These are phyloP conservation scores for Microbotryum lychnidis-dioicae DNA, from an alignment of 1,284 basidiomycete species.

Conservation along the genomic window DNA sequence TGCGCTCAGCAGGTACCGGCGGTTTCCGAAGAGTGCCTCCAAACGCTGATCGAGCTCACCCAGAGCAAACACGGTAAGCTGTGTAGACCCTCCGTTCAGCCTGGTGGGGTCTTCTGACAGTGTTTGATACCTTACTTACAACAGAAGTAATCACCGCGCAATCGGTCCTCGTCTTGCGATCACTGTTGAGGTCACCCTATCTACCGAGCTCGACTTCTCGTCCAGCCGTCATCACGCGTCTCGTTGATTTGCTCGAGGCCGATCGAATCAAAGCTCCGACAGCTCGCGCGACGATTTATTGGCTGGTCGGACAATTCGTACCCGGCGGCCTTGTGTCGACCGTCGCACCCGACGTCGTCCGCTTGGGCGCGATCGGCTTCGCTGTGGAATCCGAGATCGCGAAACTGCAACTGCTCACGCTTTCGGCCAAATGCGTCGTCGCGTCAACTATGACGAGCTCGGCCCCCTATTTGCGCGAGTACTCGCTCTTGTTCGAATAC, in stretches of 20 bases:
- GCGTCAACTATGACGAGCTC: conserved; percentile 50
- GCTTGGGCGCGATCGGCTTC: conserved; percentile 67
- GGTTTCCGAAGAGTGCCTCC: conserved; percentile 60
- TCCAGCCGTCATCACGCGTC: conserved; percentile 48
- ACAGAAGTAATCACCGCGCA: conserved; percentile 63
- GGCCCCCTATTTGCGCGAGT: conserved; percentile 7
- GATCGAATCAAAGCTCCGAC: conserved; percentile 63
- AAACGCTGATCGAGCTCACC: conserved; percentile 66
- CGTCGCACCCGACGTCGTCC: conserved; percentile 67
- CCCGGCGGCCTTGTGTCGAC: conserved; percentile 34
- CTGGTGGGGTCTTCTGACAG: not conserved
- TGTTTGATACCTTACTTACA: not conserved
- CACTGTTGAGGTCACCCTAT: conserved; percentile 56
- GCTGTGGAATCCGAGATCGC: conserved; percentile 51
- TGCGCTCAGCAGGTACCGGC: conserved; percentile 62
- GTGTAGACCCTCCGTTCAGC: not conserved
- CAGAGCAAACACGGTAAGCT: conserved; percentile 53
- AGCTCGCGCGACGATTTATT: conserved; percentile 74
- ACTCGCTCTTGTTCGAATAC: conserved; percentile 53
- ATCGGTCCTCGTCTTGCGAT: conserved; percentile 73
- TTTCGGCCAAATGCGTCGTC: conserved; percentile 73
- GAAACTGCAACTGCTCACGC: conserved; percentile 70
- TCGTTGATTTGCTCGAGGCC: conserved; percentile 63
- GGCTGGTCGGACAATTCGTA: conserved; percentile 83
- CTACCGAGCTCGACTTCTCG: conserved; percentile 21